Evolutionary conservation across 2,329 filamentous ascomycete genomes (phyloP).

Genomic region (Chaetomium sp.): DNA sequence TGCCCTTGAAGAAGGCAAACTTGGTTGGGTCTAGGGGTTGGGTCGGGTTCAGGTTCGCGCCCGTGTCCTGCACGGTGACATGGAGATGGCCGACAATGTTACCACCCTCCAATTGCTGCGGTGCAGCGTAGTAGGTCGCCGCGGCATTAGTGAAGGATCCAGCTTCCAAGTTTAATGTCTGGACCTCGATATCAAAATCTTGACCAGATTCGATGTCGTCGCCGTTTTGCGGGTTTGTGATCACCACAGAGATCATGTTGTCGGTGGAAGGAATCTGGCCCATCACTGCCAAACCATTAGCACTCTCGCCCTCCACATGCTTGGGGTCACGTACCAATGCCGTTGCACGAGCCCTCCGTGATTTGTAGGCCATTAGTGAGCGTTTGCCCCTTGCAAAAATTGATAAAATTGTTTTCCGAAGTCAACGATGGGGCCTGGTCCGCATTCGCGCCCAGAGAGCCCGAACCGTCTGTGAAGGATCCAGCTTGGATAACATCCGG

Average conservation of each 20-base stretch:
- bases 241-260: constrained; percentile 59
- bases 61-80: constrained; percentile 59
- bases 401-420: constrained; percentile 61
- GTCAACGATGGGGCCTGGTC: constrained; percentile 37
- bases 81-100: constrained; percentile 62
- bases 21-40: constrained; percentile 52
- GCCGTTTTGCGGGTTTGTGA: constrained; percentile 54
- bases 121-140: constrained; percentile 61
- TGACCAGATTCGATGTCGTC: constrained; percentile 50
- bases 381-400: constrained; percentile 58
- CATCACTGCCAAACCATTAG: constrained; percentile 48
- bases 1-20: constrained; percentile 49
- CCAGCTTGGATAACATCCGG: constrained; percentile 39
- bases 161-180: constrained; percentile 55
- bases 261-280: constrained; percentile 57
- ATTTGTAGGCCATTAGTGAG: constrained; percentile 64
- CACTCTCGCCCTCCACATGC: not conserved
- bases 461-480: constrained; percentile 41
- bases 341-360: constrained; percentile 63
- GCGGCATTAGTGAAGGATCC: constrained; percentile 63
- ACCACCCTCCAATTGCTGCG: constrained; percentile 54
- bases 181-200: constrained; percentile 56
- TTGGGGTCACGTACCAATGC: constrained; percentile 51
- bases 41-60: constrained; percentile 51
- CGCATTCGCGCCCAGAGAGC: constrained; percentile 39